Percentiles rank a stretch among this genome's conserved stretches.
Conservation (phyloP, 192 early-diverging fungal genomes). For the Backusella sp. region DNA sequence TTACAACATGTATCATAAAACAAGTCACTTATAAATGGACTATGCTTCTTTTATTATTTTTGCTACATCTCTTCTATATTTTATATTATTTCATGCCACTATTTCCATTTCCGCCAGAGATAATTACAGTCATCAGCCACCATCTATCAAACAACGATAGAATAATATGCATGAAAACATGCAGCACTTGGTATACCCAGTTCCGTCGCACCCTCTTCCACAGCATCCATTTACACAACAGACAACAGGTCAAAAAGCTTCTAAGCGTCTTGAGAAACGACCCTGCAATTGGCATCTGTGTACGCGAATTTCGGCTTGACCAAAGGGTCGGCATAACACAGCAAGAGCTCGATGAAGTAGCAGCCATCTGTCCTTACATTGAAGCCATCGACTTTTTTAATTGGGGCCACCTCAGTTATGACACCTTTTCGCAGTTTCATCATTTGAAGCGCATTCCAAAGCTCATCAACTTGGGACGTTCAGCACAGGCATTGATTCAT, state of each 20-base stretch:
- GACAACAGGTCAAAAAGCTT: not conserved
- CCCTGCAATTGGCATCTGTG: not conserved
- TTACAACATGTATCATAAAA: too few relatives aligned
- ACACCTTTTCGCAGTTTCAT: not conserved
- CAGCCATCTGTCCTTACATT: not conserved
- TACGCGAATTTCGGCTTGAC: not conserved
- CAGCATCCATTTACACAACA: not conserved
- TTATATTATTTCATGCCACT: not conserved
- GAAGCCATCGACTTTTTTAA: not conserved
- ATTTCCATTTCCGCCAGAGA: not conserved
- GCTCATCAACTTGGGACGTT: not conserved
- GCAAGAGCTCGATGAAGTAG: not conserved
- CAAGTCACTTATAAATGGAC: too few relatives aligned
- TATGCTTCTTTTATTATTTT: not conserved
- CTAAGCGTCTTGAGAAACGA: not conserved
- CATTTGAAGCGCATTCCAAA: not conserved
- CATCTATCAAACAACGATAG: not conserved
- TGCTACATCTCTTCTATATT: not conserved
- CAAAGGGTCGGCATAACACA: not conserved
- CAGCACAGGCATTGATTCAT: not conserved
- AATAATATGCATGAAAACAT: not conserved
- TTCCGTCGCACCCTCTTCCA: not conserved
- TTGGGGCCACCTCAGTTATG: not conserved
- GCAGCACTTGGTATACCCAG: not conserved
- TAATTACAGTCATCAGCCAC: not conserved